These are phyloP conservation scores for Scalesia atractyloides DNA, from an alignment of 129 eudicot genomes.

Conservation along the genomic window DNA sequence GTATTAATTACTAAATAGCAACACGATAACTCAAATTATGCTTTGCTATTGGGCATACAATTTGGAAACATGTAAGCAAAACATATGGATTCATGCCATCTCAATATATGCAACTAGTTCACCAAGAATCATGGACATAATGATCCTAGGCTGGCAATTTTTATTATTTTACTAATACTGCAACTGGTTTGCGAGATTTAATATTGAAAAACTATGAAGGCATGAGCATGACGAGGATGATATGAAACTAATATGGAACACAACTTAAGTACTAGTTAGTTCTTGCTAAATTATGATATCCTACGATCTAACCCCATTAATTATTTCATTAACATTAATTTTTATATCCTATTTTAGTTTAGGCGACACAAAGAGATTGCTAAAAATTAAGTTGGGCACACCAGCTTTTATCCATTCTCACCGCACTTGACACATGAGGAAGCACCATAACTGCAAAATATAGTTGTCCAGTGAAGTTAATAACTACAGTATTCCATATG, in stretches of 20 bases:
- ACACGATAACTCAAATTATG: constrained; percentile 2
- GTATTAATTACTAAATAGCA: not conserved
- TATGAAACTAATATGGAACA: constrained; percentile 1
- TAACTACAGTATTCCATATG: constrained; percentile 39
- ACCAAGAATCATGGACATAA: constrained; percentile 37
- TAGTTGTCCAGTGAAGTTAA: constrained; percentile 28
- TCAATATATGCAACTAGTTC: constrained; percentile 13
- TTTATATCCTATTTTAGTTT: constrained; percentile 12
- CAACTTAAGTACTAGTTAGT: constrained; percentile 18
- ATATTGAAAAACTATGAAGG: not conserved
- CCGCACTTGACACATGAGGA: constrained; percentile 30
- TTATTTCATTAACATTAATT: constrained; percentile 4
- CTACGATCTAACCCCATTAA: constrained; percentile 21
- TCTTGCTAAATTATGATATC: constrained; percentile 18
- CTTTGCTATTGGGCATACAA: not conserved
- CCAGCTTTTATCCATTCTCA: constrained; percentile 30
- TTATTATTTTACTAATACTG: not conserved
- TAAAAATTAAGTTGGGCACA: constrained; percentile 36
- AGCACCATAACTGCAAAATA: constrained; percentile 28
- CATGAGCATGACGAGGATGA: constrained; percentile 14
- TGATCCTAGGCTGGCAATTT: constrained; percentile 24
- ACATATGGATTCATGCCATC: not conserved
- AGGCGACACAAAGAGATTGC: constrained; percentile 35
- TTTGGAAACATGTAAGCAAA: not conserved
- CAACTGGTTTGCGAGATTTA: not conserved